These are phyloP conservation scores for Phytopythium kandeliae DNA, from an alignment of 352 stramenopile genomes.

Conservation along the genomic window DNA sequence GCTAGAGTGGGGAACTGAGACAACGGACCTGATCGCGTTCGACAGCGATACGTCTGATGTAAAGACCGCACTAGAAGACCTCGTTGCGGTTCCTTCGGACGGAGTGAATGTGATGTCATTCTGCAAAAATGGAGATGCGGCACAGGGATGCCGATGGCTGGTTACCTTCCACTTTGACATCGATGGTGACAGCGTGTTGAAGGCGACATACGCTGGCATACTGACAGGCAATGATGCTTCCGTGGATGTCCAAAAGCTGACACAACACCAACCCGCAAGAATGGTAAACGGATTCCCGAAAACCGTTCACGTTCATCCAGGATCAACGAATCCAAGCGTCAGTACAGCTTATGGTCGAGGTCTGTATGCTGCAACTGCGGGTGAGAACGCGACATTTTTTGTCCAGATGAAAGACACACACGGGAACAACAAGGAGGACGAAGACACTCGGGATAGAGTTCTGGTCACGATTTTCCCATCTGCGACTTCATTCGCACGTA, in stretches of 20 bases:
- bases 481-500: constrained; percentile 13
- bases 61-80: constrained; percentile 50
- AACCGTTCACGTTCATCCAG: constrained; percentile 41
- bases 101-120: constrained; percentile 20
- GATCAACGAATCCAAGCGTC: constrained; percentile 60
- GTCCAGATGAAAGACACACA: constrained; percentile 83
- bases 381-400: constrained; percentile 47
- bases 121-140: constrained; percentile 35
- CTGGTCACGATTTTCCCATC: constrained; percentile 51
- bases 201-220: constrained; percentile 47
- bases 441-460: constrained; percentile 17
- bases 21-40: constrained; percentile 51
- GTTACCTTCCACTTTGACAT: constrained; percentile 47
- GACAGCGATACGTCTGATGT: constrained; percentile 32
- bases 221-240: constrained; percentile 70
- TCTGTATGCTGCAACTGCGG: constrained; percentile 49
- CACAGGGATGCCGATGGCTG: constrained; percentile 62
- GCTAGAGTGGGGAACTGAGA: constrained; percentile 41
- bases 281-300: constrained; percentile 67
- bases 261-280: constrained; percentile 14
- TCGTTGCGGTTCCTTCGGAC: constrained; percentile 45
- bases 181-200: constrained; percentile 9
- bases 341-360: constrained; percentile 62
- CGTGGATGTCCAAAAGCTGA: constrained; percentile 30
- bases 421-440: constrained; percentile 68